Conservation (phyloP, 352 stramenopile genomes). For the Phytophthora pseudosyringae region DNA sequence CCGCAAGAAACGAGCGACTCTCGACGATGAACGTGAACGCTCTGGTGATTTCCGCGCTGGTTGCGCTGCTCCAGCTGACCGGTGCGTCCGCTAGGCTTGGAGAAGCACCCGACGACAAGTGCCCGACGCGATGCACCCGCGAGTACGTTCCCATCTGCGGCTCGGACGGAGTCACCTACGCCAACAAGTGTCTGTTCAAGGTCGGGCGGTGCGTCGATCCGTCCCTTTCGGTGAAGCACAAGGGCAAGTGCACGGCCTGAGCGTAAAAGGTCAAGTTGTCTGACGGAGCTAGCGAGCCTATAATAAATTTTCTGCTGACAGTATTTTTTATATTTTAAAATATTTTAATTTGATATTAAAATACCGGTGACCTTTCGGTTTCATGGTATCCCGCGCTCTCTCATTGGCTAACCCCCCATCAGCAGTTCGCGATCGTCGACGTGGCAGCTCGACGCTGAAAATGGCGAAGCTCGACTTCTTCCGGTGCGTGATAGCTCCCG, state of each 20-base stretch:
- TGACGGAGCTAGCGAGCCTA: too few species aligned
- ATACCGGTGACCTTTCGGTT: too few species aligned
- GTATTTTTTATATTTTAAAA: too few species aligned
- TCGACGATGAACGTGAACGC: slow-evolving; percentile 15
- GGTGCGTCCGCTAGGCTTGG: background rate
- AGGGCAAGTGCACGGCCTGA: background rate
- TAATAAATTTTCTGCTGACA: too few species aligned
- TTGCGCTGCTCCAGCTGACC: slow-evolving; percentile 13
- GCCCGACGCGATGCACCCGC: slow-evolving; percentile 18
- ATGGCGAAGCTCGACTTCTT: slow-evolving; percentile 67
- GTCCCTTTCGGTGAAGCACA: slow-evolving; percentile 5
- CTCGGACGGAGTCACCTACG: slow-evolving; percentile 11
- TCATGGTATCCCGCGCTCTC: background rate
- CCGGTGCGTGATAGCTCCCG: slow-evolving; percentile 43
- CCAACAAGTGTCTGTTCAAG: slow-evolving; percentile 16
- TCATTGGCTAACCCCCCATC: slow-evolving; percentile 6
- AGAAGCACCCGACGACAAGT: slow-evolving; percentile 7
- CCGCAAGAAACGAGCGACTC: background rate
- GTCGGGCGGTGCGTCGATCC: slow-evolving; percentile 7
- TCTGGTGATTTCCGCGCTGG: slow-evolving; percentile 2
- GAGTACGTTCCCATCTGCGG: slow-evolving; percentile 20
- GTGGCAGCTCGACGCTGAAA: slow-evolving; percentile 27
- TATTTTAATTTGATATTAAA: too few species aligned
- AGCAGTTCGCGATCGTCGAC: slow-evolving; percentile 29
- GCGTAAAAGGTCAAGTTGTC: too few species aligned